Evolutionary conservation across 2,329 filamentous ascomycete genomes (phyloP).

Genomic region (Ceratocystis variospora): DNA sequence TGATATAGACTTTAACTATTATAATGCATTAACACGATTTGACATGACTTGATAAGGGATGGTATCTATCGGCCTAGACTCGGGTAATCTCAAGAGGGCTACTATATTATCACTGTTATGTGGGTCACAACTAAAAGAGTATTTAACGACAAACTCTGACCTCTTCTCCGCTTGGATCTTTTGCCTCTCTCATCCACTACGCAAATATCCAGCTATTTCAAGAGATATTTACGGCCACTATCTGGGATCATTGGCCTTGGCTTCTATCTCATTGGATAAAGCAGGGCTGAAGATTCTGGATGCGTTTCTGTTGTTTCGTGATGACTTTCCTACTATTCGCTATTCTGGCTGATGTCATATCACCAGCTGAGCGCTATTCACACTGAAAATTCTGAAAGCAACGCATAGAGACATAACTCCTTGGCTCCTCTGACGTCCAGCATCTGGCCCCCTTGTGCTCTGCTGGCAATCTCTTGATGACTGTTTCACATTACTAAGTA

Average conservation of each 20-base stretch:
- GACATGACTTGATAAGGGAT: neutral
- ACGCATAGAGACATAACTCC: neutral
- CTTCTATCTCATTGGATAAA: neutral
- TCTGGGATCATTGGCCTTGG: conserved; percentile 7
- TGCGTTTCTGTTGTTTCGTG: conserved; percentile 17
- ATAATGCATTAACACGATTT: neutral
- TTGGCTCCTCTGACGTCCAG: neutral
- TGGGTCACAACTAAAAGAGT: neutral
- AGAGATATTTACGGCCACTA: neutral
- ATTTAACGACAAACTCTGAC: conserved; percentile 6
- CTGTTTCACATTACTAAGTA: neutral
- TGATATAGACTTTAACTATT: neutral
- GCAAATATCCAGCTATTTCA: neutral
- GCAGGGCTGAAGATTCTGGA: conserved; percentile 7
- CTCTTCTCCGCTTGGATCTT: neutral
- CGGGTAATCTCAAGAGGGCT: neutral
- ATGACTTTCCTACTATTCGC: conserved; percentile 15
- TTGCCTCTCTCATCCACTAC: neutral
- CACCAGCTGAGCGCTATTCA: conserved; percentile 18
- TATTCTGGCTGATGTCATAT: conserved; percentile 3
- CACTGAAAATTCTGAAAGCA: conserved; percentile 20
- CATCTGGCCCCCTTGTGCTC: no score
- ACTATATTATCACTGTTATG: neutral
- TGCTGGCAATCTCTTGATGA: neutral
- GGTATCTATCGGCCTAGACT: neutral